Base-by-base conservation (phyloP, 306 rosid species). In the Citrullus mucosospermus region DNA sequence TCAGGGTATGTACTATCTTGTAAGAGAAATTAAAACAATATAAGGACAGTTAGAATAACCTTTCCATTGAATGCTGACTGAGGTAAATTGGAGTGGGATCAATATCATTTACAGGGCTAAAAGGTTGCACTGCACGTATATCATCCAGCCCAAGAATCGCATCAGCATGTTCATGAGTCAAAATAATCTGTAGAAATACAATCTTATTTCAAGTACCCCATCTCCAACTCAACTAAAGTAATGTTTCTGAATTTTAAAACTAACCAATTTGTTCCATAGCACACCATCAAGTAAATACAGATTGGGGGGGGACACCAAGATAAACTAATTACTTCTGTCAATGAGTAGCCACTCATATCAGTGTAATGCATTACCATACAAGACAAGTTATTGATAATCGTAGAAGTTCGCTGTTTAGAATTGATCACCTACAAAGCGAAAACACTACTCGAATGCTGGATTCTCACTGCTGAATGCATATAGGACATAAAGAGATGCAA, bases 91-190 rank as follows among this genome's bases (percentile, higher is more conserved):
- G 89, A 75, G 93, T 88, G 50, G 99, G 99, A 32, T 89, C 89
- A 78, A 92, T 95, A 80, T 91, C 96, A 86, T 95, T 95, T 85
- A 84, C 86, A 44, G 97, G 81, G 81, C 97, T 92, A 84, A 34
- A 85, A 65, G 93, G 96, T 87, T 95, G 99, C 46, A 95, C 89
- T 77, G 91, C 89, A 46, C 99, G 96, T 80, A 95, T 74, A 78
- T 95, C 99, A 91, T 95, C 99, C 88, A 95, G 88, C 79, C 99
- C 99, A 89, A 95, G 97, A 83, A 91, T 95, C 68, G 99, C 99
- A 88, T 95, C 99, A 5, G 99, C 99, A 85, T 95, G 99, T 79
- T 92, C 99, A 84, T 95, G 99, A 82, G 99, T 92, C 90, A 95
- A 90, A 84, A 95, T 80, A 82, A 95, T 88, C 99, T 95, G 97